phyloP scores from a whole-genome alignment of 495 filamentous ascomycete species.

The Cercophora scortea region DNA sequence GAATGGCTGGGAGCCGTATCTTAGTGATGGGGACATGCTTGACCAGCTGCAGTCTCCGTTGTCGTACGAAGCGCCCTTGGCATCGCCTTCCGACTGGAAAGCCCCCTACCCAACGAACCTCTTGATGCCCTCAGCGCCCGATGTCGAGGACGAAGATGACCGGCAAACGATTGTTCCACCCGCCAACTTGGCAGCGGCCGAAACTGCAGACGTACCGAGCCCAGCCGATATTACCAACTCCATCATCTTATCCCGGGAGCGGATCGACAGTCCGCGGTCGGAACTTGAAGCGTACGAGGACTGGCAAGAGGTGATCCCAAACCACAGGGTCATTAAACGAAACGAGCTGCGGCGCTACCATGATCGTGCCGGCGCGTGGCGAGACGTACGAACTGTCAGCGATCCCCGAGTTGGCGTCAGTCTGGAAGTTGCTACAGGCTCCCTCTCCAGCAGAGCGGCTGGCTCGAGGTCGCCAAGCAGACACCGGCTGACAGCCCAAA shows the following conservation, averaged over 20 bases:
- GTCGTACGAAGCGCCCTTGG: background rate
- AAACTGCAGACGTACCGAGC: background rate
- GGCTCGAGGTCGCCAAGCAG: constrained; percentile 14
- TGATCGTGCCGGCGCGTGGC: constrained; percentile 41
- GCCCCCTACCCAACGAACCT: constrained; percentile 14
- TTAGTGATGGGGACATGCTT: constrained; percentile 1
- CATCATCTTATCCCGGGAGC: background rate
- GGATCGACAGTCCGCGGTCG: background rate
- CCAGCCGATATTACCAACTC: background rate
- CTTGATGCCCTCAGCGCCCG: constrained; percentile 16
- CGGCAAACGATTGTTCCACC: constrained; percentile 6
- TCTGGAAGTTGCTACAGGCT: constrained; percentile 29
- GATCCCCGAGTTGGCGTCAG: constrained; percentile 41
- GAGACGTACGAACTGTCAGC: constrained; percentile 30
- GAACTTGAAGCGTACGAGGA: constrained; percentile 3
- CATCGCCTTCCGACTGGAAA: constrained; percentile 3
- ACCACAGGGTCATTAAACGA: constrained; percentile 37
- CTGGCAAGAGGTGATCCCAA: constrained; percentile 18
- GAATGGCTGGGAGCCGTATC: constrained; percentile 16
- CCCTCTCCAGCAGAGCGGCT: constrained; percentile 12
- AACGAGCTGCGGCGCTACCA: constrained; percentile 35
- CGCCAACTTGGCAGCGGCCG: background rate
- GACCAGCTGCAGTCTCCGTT: constrained; percentile 4
- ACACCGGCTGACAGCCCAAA: constrained; percentile 21
- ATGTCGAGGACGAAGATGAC: constrained; percentile 10